phyloP scores from a whole-genome alignment of 495 filamentous ascomycete genomes.

The Penicillium manginii region DNA sequence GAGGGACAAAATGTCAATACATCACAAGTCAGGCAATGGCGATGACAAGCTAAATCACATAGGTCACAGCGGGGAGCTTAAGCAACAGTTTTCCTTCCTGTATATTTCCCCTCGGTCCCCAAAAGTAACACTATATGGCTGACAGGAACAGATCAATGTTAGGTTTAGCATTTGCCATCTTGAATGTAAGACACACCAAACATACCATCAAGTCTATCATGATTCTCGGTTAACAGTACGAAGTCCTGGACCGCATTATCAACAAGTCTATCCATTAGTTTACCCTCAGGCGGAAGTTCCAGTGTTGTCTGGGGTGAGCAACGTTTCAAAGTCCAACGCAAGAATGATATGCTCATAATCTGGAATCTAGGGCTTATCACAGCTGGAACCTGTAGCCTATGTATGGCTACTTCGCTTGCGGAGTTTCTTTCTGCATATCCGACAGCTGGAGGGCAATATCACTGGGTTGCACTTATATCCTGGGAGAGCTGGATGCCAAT shows the following conservation, averaged over 20 bases:
- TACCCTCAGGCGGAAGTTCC: not conserved
- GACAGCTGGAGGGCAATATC: constrained; percentile 71
- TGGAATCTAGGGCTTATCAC: constrained; percentile 59
- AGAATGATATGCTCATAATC: not conserved
- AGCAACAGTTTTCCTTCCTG: not conserved
- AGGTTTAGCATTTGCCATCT: not conserved
- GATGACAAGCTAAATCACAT: not conserved
- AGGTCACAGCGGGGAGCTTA: not conserved
- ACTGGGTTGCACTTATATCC: constrained; percentile 65
- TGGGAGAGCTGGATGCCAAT: constrained; percentile 58
- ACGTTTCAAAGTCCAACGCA: not conserved
- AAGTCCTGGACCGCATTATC: not conserved
- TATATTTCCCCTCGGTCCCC: not conserved
- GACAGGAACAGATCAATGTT: not conserved
- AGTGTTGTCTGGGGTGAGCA: not conserved
- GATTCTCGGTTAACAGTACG: too few species aligned
- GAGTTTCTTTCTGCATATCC: constrained; percentile 77
- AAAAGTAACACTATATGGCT: not conserved
- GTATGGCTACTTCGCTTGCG: constrained; percentile 69
- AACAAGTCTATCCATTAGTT: not conserved
- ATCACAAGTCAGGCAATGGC: not conserved
- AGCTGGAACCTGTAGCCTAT: constrained; percentile 72
- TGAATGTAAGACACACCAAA: not conserved
- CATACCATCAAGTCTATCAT: too few species aligned
- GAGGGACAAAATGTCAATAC: not conserved